These are phyloP conservation scores for Gossypium anomalum DNA, from an alignment of 345 rosid species.

Conservation along the genomic window DNA sequence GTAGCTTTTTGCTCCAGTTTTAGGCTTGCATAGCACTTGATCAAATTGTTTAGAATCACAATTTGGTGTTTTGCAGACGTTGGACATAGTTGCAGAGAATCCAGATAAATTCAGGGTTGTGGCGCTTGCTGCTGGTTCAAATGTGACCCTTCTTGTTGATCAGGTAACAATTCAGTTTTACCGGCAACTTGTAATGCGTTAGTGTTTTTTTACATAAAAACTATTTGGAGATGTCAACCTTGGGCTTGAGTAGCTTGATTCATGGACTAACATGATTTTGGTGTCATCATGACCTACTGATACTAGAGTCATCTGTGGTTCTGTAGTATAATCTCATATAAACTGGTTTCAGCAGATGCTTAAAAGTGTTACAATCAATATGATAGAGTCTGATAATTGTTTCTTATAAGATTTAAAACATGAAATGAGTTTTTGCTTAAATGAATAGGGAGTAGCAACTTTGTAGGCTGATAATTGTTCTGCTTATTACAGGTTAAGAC, in stretches of 20 bases:
- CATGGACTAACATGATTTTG: conserved; percentile 2
- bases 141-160: conserved; percentile 86
- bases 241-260: not conserved
- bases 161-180: conserved; percentile 45
- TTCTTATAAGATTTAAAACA: not conserved
- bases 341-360: not conserved
- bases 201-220: not conserved
- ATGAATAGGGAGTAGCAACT: not conserved
- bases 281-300: not conserved
- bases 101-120: conserved; percentile 86
- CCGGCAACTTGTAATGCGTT: conserved; percentile 3
- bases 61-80: conserved; percentile 49
- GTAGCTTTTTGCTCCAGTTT: not conserved
- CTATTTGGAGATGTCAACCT: not conserved
- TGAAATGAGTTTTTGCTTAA: not conserved
- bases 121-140: conserved; percentile 95
- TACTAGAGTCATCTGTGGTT: too few relatives aligned
- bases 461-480: conserved; percentile 11
- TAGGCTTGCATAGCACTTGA: not conserved
- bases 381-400: not conserved
- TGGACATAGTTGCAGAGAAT: conserved; percentile 87
- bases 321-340: not conserved
- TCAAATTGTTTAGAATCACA: not conserved
- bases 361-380: not conserved
- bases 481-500: conserved; percentile 56